Base-by-base conservation (phyloP, 148 eudicot genomes). In the Cornus suecica region DNA sequence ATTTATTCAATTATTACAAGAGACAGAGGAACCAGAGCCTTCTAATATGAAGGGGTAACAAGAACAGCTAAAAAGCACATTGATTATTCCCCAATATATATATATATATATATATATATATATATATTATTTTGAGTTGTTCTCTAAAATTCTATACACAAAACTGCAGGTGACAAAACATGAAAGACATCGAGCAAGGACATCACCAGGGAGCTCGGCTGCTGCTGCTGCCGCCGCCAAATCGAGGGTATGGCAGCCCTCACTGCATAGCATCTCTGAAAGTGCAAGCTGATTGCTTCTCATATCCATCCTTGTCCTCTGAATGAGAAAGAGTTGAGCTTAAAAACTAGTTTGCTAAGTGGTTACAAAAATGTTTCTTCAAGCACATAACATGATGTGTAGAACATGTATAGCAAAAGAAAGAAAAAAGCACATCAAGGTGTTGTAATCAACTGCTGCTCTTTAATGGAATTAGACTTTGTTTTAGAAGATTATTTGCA, bases 161-260 rank as follows among this genome's bases (percentile, higher is more conserved):
- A 62, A 48, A 60, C 78, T 83, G 37, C 93, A 95, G 97, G 91
- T 82, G 72, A 81, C 10, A 26, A 91, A 81, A 68, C 86, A 83
- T 0, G 88, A 88, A 62, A 86, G 83, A 72, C 87, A 83, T 20
- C 77, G 92, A 64, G 72, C 84, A 54, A 87, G 87, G 87, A 81
- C 77, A 18, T 27, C 78, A 74, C 67, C 87, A 48, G 66, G 83
- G 65, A 89, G 84, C 54, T 77, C 85, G 72, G 83, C 77, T 10
- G 79, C 77, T 73, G 65, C 88, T 2, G 90, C 85, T 73, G 83
- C 77, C 8, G 79, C 76, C 73, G 65, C 88, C 4, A 91, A 76
- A 82, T 76, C 92, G 70, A 96, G 88, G 80, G 74, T 79, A 82
- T 96, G 99, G 99, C 97, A 91, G 61, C 99, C 99, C 56, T 81